Evolutionary conservation across 75 land plant genomes (phyloP), one percentile per base, ranked within the genome.

Genomic region (Gnetum montanum): DNA sequence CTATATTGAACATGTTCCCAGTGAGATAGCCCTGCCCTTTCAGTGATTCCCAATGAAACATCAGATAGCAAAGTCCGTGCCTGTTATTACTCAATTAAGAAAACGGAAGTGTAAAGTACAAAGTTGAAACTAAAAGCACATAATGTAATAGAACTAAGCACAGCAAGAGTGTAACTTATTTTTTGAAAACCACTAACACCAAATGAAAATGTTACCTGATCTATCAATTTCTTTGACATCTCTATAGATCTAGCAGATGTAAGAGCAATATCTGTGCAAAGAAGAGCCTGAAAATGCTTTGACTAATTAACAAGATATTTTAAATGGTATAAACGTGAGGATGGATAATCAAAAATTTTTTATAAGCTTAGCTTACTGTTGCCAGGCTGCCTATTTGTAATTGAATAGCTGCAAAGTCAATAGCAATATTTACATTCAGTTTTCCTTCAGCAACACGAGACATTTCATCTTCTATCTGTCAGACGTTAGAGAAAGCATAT

Each of bases 191-290:
- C n/a, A n/a, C n/a, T n/a, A n/a, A n/a, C n/a, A n/a, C 19, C 11
- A 31, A 11, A 23, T 8, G 20, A 34, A 55, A 28, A 6, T 33
- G 48, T 73, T 80, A 72, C 99, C 84, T 91, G 86, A 46, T 83
- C 70, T 6, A 95, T 77, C 70, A 95, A 88, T 60, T 75, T 76
- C 57, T 49, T 70, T 51, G 86, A 75, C 69, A 81, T 72, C 31
- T 78, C 67, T 29, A 66, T 46, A 43, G 83, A 69, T 46, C 62
- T 79, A 45, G 85, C 82, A 54, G 83, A 81, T 49, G 99, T 71
- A 22, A 78, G 73, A 57, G 99, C 96, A 59, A 86, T 80, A 79
- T 95, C 99, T 57, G 86, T 51, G 57, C 85, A 90, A 6, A 90
- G 91, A 66, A 95, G 88, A 68, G 73, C 76, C 99, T 95, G 85